These are phyloP conservation scores for Polytrichum formosum DNA, from an alignment of 225 moss, liverwort and hornwort species.

Conservation along the genomic window DNA sequence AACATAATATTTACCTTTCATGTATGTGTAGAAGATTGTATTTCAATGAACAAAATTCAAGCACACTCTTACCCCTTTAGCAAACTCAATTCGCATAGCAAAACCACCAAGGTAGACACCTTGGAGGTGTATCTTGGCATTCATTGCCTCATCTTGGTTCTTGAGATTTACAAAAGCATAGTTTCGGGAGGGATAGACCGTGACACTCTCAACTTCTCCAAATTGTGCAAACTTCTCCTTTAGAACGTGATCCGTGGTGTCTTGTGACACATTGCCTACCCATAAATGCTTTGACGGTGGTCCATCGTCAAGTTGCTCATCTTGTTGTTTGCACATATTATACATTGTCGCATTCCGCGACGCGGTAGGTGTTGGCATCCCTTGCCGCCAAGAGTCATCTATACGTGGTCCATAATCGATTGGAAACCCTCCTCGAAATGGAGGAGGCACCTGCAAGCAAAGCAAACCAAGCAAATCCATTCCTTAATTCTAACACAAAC, in stretches of 20 bases:
- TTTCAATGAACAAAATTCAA: not conserved
- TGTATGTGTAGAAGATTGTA: not conserved
- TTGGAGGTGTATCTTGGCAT: conserved; percentile 54
- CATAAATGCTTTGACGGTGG: conserved; percentile 59
- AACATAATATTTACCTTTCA: not conserved
- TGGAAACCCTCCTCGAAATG: conserved; percentile 46
- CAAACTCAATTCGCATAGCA: conserved; percentile 63
- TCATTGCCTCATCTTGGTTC: conserved; percentile 35
- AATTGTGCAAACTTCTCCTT: conserved; percentile 41
- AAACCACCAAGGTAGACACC: conserved; percentile 51
- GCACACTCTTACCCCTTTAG: conserved; percentile 47
- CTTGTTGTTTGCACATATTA: conserved; percentile 10
- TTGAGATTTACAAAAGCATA: conserved; percentile 62
- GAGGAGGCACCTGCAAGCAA: conserved; percentile 28
- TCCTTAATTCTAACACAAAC: too few relatives aligned
- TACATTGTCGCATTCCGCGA: conserved; percentile 1
- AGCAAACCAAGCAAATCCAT: too few relatives aligned
- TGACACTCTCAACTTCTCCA: conserved; percentile 54
- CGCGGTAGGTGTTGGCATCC: conserved; percentile 8
- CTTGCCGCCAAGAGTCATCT: conserved; percentile 29
- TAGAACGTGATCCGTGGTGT: conserved; percentile 43
- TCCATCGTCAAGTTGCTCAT: conserved; percentile 43
- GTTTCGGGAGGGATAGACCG: conserved; percentile 61
- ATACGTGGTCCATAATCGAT: conserved; percentile 51
- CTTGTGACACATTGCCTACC: conserved; percentile 64